Base-by-base conservation (phyloP, 352 stramenopile genomes). In the Phytophthora foliorum region DNA sequence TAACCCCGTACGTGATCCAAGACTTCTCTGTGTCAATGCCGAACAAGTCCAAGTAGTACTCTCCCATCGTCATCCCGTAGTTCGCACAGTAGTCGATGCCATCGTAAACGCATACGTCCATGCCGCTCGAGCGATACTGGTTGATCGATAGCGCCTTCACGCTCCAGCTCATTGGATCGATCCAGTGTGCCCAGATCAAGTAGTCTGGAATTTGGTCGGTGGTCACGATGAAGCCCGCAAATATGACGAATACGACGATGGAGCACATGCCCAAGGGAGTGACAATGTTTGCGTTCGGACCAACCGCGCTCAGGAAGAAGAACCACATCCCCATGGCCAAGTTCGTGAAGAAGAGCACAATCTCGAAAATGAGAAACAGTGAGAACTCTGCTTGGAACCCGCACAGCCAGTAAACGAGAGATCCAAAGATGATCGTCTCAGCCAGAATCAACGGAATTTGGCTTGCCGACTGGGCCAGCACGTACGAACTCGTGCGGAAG, bases 331-430 rank as follows among this genome's bases (percentile, higher is more conserved):
- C 52, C 52, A 59, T 60, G 17, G 53, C 53, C 38, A 82, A 16
- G 24, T 69, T 64, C 48, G 78, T 44, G 41, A 87, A 49, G 13
- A 84, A 65, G 27, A 77, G 45, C 10, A 74, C 21, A 13, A 72
- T 13, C 36, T 69, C 61, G 63, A 83, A 88, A 29, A 79, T 56
- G 29, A 84, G 13, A 31, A 78, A 88, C 0, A 27, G 11, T 1
- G 17, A 25, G 2, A 49, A 52, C 1, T 78, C 17, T 6, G 51
- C 25, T 17, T 68, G 42, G 55, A 71, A 77, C 10, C 83, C 84
- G 49, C 89, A 75, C 57, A 91, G 81, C 64, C 77, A 94, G 56
- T 94, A 94, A 0, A 92, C 46, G 38, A 94, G 63, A 16, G 69
- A 75, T 22, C 82, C 86, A 72, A 94, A 94, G 34, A 88, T 58